Base-by-base conservation (phyloP, 2,329 filamentous ascomycete species). In the Fusarium praegraminearum region DNA sequence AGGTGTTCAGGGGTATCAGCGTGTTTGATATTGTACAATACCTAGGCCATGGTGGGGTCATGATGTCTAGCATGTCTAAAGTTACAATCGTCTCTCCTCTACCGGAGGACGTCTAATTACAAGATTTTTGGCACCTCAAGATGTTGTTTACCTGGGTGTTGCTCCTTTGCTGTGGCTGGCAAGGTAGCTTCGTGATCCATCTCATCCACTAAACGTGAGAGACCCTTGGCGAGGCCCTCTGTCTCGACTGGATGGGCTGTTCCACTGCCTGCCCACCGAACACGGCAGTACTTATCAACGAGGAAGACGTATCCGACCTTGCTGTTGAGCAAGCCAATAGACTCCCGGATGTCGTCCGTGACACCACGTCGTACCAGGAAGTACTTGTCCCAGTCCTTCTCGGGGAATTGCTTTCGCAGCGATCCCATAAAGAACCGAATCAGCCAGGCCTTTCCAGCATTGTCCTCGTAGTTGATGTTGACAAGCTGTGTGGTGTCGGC, bases 241-340 rank as follows among this genome's bases (percentile, higher is more conserved):
- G 84, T 85, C 82, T 97, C 93, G 20, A 87, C 86, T 0, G 85
- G 85, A 66, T 89, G 85, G 46, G 90, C 88, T 47, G 85, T 78
- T 15, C 90, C 93, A 75, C 94, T 97, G 6, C 93, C 96, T 1
- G 95, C 96, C 96, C 96, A 99, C 59, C 96, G 88, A 73, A 99
- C 97, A 80, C 90, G 92, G 79, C 94, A 97, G 69, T 94, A 85
- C 67, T 90, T 85, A 78, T 99, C 96, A 62, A 99, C 85, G 49
- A 99, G 85, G 80, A 97, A 99, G 7, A 94, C 91, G 81, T 98
- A 98, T 38, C 94, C 95, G 35, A 98, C 95, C 80, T 94, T 97
- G 71, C 89, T 90, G 80, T 99, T 99, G 77, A 97, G 82, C 77
- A 97, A 72, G 13, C 89, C 90, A 65, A 91, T 88, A 40, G 82